A percentile compares a stretch with the other conserved stretches of the same genome.
Evolutionary conservation across 2,329 filamentous ascomycete species (phyloP).

Genomic region (Calonectria hongkongensis): DNA sequence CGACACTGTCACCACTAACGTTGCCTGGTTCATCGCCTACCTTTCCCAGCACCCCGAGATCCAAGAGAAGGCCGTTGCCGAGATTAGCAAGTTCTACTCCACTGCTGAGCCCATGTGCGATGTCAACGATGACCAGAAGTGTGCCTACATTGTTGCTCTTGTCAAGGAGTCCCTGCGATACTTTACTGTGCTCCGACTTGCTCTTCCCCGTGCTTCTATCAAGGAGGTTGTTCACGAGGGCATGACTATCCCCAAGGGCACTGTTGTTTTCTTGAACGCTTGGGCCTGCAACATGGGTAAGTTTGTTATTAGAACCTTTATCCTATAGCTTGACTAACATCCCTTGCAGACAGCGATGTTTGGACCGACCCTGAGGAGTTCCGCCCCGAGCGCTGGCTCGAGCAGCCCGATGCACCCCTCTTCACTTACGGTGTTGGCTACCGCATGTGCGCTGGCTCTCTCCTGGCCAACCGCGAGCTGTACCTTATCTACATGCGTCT

Average conservation of each 20-base stretch:
- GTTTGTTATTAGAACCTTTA: slow-evolving; percentile 41
- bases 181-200: slow-evolving; percentile 78
- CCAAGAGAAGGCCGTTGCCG: slow-evolving; percentile 74
- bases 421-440: slow-evolving; percentile 81
- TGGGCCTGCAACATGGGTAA: slow-evolving; percentile 82
- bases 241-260: slow-evolving; percentile 75
- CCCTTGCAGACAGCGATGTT: slow-evolving; percentile 43
- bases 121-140: slow-evolving; percentile 77
- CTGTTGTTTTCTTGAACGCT: slow-evolving; percentile 79
- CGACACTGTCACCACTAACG: slow-evolving; percentile 79
- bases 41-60: slow-evolving; percentile 76
- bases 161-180: slow-evolving; percentile 78
- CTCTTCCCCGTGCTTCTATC: slow-evolving; percentile 77
- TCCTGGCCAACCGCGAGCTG: slow-evolving; percentile 77
- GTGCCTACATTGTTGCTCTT: slow-evolving; percentile 77
- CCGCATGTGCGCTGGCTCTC: slow-evolving; percentile 77
- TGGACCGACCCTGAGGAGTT: slow-evolving; percentile 73
- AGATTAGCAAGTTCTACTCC: slow-evolving; percentile 73
- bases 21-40: slow-evolving; percentile 79
- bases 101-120: slow-evolving; percentile 75
- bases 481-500: slow-evolving; percentile 79
- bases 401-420: slow-evolving; percentile 76
- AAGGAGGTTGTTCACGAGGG: slow-evolving; percentile 76
- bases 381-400: slow-evolving; percentile 73
- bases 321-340: neutral